Evolutionary conservation across 139 green algal genomes (phyloP), one percentile per base, ranked within the genome.

Genomic region (Tetraselmis chui): DNA sequence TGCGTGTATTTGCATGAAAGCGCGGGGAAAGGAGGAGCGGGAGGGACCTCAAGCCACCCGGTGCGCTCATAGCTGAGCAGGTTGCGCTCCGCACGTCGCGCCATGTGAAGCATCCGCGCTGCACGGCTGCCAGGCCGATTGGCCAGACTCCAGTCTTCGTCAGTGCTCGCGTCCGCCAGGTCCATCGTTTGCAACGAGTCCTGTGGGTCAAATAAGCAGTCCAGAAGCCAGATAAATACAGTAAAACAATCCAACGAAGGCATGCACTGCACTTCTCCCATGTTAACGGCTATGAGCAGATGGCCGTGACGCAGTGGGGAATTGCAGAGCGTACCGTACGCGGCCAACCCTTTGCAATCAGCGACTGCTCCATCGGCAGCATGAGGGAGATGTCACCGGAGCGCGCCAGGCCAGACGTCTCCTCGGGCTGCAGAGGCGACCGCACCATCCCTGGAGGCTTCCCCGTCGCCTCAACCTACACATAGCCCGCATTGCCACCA

Each of bases 1-100:
- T 67, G 5, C 11, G 29, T 79, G 29, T 31, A 79, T 5, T 67
- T 5, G 45, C 11, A 18, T 67, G 45, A 18, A 18, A 25, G 45
- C 11, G 18, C 5, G 45, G 45, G 76, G 29, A 79, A 79, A 18
- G 29, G 29, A 22, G 31, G 27, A 2, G 31, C 23, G 26, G 80
- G 11, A 5, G 85, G 27, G 81, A 89, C 91, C 90, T 76, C 45
- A 24, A 84, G 45, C 81, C 81, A 84, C 5, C 81, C 76, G 23
- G 88, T 88, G 5, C 95, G 88, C 86, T 98, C 92, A 80, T 98
- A 98, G 79, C 88, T 94, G 77, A 97, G 87, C 80, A 98, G 87
- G 83, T 86, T 91, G 80, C 93, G 88, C 92, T 98, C 95, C 23
- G 92, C 93, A 1, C 93, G 81, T 2, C 94, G 80, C 29, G 92